Evolutionary conservation across 2,329 filamentous ascomycete genomes (phyloP), one percentile per base, ranked within the genome.

Genomic region (Colletotrichum chlorophyti): DNA sequence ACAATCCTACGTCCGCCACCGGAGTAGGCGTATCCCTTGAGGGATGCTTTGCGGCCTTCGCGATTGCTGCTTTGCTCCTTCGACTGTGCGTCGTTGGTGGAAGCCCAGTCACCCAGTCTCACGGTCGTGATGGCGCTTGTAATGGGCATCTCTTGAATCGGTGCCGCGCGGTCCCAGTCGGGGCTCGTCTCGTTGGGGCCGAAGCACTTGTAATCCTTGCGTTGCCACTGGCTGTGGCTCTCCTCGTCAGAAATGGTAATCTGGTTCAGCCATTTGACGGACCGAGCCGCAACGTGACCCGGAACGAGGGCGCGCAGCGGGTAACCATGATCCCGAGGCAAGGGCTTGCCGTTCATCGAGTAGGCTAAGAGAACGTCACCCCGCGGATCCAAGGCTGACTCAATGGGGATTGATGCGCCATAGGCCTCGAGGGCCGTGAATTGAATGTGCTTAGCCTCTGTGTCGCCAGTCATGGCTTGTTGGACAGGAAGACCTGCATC

Each of bases 91-190:
- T 43, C 26, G 9, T 43, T 15, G 27, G 42, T 10, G 14, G 12
- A 14, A 12, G 29, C 46, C 71, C 74, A 75, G 4, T 75, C 70
- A 7, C 77, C 77, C 0, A 81, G 69, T 65, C 71, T 76, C 7
- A 81, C 73, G 1, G 69, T 70, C 0, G 86, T 89, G 51, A 90
- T 87, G 46, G 87, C 87, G 57, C 84, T 87, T 26, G 87, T 88
- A 15, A 91, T 81, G 2, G 87, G 85, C 76, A 89, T 83, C 65
- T 89, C 86, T 63, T 90, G 87, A 26, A 90, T 90, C 2, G 84
- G 79, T 10, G 81, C 82, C 7, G 87, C 86, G 21, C 76, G 75
- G 46, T 85, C 83, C 86, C 86, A 89, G 69, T 88, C 80, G 6
- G 84, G 80, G 19, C 79, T 78, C 27, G 74, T 74, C 68, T 86